Percentiles rank a stretch among this genome's conserved stretches.
Evolutionary conservation across 192 early-diverging fungal species (phyloP).

Genomic region (Phycomyces nitens): DNA sequence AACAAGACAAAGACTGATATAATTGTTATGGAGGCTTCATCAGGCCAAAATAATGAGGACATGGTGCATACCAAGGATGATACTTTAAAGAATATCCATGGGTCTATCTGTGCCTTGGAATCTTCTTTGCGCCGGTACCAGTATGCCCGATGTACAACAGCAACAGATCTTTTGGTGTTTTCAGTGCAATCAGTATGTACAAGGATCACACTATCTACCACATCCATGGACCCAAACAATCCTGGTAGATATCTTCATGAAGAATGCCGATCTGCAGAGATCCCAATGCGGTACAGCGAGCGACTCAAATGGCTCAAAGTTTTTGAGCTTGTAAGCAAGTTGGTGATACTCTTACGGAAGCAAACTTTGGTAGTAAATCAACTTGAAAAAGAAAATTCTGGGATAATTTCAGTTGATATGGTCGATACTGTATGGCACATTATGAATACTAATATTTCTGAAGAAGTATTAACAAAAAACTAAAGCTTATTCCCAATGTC

Average conservation of each 20-base stretch:
- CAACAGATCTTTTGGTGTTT: slow-evolving; percentile 4
- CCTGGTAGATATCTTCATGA: slow-evolving; percentile 10
- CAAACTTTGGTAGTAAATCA: slow-evolving; percentile 14
- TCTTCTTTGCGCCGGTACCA: slow-evolving; percentile 4
- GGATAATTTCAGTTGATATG: slow-evolving; percentile 9
- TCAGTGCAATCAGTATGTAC: slow-evolving; percentile 12
- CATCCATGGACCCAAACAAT: slow-evolving; percentile 3
- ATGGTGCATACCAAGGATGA: slow-evolving; percentile 12
- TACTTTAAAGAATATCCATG: slow-evolving; percentile 8
- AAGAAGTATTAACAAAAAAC: no score
- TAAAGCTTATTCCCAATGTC: no score
- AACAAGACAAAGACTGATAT: neutral
- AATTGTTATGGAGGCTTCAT: neutral
- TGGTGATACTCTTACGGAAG: slow-evolving; percentile 14
- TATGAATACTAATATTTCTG: neutral
- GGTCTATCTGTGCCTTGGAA: slow-evolving; percentile 12
- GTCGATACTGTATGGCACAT: slow-evolving; percentile 12
- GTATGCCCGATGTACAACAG: neutral
- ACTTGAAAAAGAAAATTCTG: slow-evolving; percentile 20
- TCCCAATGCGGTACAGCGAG: slow-evolving; percentile 3
- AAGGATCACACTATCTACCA: slow-evolving; percentile 16
- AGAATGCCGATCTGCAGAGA: slow-evolving; percentile 14
- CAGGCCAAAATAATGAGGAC: slow-evolving; percentile 1
- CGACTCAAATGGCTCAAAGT: slow-evolving; percentile 9
- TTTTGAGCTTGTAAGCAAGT: slow-evolving; percentile 11